These are phyloP conservation scores for Elsinoe arachidis DNA, from an alignment of 2,329 filamentous ascomycete genomes.

Conservation along the genomic window DNA sequence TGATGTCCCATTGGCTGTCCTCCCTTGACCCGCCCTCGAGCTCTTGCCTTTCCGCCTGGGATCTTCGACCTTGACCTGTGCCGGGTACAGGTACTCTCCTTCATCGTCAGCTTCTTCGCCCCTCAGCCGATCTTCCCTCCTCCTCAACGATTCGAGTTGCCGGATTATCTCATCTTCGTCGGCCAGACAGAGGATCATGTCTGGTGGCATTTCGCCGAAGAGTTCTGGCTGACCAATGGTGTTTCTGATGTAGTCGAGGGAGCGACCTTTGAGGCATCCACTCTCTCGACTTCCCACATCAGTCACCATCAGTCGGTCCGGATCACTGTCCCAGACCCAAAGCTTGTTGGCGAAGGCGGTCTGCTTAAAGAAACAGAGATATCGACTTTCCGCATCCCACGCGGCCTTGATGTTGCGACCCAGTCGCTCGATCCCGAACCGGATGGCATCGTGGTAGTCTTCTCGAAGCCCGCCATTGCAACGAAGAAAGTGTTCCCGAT, in stretches of 20 bases:
- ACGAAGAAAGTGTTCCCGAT: not conserved
- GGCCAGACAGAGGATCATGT: not conserved
- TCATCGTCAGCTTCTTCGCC: not conserved
- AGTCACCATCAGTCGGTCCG: not conserved
- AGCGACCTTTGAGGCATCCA: not conserved
- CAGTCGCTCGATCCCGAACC: not conserved
- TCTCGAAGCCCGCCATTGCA: not conserved
- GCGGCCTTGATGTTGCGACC: not conserved
- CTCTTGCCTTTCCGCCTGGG: not conserved
- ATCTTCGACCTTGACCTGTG: not conserved
- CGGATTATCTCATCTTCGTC: not conserved
- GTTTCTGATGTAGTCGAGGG: not conserved
- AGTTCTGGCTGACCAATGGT: not conserved
- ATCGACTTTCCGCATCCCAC: not conserved
- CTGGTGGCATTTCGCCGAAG: not conserved
- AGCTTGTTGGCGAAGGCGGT: not conserved
- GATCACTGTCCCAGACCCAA: constrained; percentile 7
- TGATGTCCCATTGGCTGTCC: too few relatives aligned
- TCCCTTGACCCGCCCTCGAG: not conserved
- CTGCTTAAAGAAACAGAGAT: constrained; percentile 6
- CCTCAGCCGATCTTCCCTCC: not conserved
- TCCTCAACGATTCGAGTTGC: not conserved
- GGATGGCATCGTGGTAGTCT: not conserved
- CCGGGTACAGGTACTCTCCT: not conserved
- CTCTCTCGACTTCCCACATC: not conserved